Conservation (phyloP, 2,329 filamentous ascomycete genomes). For the Pseudopithomyces maydicus region DNA sequence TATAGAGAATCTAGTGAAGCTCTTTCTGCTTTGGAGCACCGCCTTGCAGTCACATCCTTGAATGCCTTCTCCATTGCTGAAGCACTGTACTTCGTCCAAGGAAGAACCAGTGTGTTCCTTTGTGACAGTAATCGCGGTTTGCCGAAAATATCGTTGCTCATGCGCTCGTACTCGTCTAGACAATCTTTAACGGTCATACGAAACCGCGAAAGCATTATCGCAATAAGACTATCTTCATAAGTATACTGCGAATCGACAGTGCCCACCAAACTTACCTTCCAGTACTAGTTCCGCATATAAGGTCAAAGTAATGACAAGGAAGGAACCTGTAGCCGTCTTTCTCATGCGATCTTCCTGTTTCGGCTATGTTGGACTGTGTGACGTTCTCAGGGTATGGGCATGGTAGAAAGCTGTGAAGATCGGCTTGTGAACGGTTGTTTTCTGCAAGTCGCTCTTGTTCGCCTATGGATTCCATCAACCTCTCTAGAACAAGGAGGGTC, state of each 20-base stretch:
- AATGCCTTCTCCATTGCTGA: slow-evolving; percentile 7
- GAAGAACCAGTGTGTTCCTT: background rate
- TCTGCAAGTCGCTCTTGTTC: background rate
- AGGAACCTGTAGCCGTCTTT: slow-evolving; percentile 4
- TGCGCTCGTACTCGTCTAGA: slow-evolving; percentile 4
- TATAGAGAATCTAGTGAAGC: background rate
- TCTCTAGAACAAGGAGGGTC: slow-evolving; percentile 8
- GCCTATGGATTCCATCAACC: slow-evolving; percentile 7
- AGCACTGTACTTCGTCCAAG: slow-evolving; percentile 9
- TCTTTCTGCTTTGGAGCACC: background rate
- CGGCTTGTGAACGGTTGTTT: background rate
- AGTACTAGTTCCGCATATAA: slow-evolving; percentile 9
- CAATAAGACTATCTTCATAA: slow-evolving; percentile 1
- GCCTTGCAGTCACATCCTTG: slow-evolving; percentile 5
- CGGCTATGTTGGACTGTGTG: background rate
- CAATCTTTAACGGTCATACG: slow-evolving; percentile 10
- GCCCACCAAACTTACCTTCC: background rate
- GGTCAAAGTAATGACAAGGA: slow-evolving; percentile 14
- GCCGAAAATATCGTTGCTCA: slow-evolving; percentile 9
- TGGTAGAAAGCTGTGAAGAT: slow-evolving; percentile 7
- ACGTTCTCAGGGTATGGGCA: slow-evolving; percentile 1
- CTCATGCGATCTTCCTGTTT: background rate
- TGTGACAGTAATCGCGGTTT: slow-evolving; percentile 4
- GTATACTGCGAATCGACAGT: background rate
- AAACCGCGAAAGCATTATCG: slow-evolving; percentile 11